Evolutionary conservation across 805 yeast species (phyloP).

Genomic region (Sugiyamaella smithiae): DNA sequence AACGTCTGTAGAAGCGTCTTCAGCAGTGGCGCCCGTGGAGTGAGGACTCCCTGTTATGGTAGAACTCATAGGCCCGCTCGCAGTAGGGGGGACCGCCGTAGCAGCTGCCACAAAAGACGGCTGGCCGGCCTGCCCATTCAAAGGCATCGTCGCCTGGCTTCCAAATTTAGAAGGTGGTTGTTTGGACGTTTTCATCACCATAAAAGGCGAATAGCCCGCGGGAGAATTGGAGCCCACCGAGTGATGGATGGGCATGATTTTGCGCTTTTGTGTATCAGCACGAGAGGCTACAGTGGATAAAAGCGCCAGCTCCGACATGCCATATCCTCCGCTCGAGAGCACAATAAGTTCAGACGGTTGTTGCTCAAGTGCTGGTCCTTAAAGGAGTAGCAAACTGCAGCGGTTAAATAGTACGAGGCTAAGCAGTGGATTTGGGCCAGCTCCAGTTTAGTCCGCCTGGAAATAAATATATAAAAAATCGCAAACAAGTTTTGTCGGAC

Average conservation of each 20-base stretch:
- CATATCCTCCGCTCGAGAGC: constrained; percentile 2
- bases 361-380: too few species aligned
- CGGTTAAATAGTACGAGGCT: too few species aligned
- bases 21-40: not conserved
- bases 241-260: constrained; percentile 2
- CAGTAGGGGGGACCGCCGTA: not conserved
- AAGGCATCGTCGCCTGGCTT: not conserved
- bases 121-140: too few species aligned
- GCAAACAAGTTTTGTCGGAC: too few species aligned
- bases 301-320: constrained; percentile 23
- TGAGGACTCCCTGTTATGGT: not conserved
- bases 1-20: not conserved
- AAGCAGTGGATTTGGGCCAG: too few species aligned
- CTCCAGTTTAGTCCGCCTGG: too few species aligned
- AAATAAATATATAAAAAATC: too few species aligned
- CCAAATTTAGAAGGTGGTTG: constrained; percentile 1
- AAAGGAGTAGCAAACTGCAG: too few species aligned
- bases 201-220: constrained; percentile 10
- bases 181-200: constrained; percentile 9
- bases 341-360: too few species aligned
- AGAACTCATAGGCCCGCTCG: not conserved
- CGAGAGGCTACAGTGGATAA: constrained; percentile 23
- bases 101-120: not conserved
- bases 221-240: not conserved
- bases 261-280: not conserved